Conservation (phyloP, 1,284 basidiomycete genomes). For the Serendipita sp. region DNA sequence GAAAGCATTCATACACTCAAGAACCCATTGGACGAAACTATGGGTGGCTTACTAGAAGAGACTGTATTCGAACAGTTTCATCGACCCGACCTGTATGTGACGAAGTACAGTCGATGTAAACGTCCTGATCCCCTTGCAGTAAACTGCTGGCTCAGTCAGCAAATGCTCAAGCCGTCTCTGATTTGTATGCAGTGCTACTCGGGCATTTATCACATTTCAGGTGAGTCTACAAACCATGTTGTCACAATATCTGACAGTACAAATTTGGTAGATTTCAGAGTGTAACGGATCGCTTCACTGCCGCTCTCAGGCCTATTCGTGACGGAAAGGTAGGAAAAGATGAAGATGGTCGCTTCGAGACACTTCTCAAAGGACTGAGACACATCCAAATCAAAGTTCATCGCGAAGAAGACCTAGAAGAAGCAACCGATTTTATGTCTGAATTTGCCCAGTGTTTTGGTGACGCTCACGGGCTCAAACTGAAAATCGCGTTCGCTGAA, state of each 20-base stretch:
- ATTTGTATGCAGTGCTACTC: conserved; percentile 67
- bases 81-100: conserved; percentile 43
- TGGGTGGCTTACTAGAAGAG: conserved; percentile 69
- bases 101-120: conserved; percentile 11
- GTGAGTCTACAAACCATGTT: conserved; percentile 25
- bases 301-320: conserved; percentile 61
- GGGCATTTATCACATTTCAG: conserved; percentile 69
- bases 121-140: conserved; percentile 8
- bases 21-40: conserved; percentile 60
- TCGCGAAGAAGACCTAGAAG: conserved; percentile 86
- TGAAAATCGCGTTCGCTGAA: conserved; percentile 82
- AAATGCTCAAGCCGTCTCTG: conserved; percentile 68
- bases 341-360: conserved; percentile 65
- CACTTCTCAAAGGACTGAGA: conserved; percentile 63
- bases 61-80: conserved; percentile 77
- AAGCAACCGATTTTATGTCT: conserved; percentile 84
- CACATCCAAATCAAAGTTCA: conserved; percentile 80
- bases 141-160: conserved; percentile 46
- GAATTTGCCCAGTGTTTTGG: conserved; percentile 71
- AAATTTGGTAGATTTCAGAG: conserved; percentile 52
- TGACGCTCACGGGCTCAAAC: conserved; percentile 67
- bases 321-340: conserved; percentile 65
- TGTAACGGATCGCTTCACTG: conserved; percentile 74
- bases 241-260: conserved; percentile 7
- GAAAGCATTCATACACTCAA: conserved; percentile 42